A percentile compares a stretch with the other conserved stretches of the same genome.
Conservation (phyloP, 1,284 basidiomycete species). For the Stygiomarasmius scandens region DNA sequence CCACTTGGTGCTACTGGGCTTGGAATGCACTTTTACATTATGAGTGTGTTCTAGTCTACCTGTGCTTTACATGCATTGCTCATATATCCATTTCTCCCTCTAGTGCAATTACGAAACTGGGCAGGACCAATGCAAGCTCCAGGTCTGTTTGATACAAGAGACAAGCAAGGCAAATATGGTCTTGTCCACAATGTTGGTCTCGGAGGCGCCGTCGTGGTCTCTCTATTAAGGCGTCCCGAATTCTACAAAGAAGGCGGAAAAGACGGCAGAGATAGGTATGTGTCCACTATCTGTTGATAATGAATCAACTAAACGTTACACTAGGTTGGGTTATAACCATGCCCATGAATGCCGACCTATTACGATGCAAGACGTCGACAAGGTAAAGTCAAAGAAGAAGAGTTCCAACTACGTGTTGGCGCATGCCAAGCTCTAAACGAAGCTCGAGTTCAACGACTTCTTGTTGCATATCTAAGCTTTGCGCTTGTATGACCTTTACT, state of each 20-base stretch:
- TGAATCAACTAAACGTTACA: neutral
- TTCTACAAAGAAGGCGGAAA: constrained; percentile 64
- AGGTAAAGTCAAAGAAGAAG: constrained; percentile 71
- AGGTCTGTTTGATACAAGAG: constrained; percentile 61
- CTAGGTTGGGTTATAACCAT: constrained; percentile 80
- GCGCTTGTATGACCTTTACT: neutral
- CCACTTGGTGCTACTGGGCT: constrained; percentile 85
- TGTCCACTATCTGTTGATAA: neutral
- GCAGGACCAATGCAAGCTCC: constrained; percentile 82
- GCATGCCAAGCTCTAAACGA: constrained; percentile 43
- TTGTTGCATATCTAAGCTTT: no score
- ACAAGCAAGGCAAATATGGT: constrained; percentile 76
- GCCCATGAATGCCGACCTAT: constrained; percentile 67
- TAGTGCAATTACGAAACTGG: constrained; percentile 79
- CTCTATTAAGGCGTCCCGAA: constrained; percentile 71
- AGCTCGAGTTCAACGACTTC: no score
- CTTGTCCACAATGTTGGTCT: constrained; percentile 85
- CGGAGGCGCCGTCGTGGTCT: constrained; percentile 79
- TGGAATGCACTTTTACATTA: constrained; percentile 88
- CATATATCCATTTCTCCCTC: neutral
- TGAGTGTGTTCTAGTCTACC: constrained; percentile 51
- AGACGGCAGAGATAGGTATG: constrained; percentile 69
- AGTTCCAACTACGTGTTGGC: constrained; percentile 51
- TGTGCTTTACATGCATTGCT: constrained; percentile 4
- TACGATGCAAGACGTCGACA: constrained; percentile 66